Evolutionary conservation across 768 basidiomycete species (phyloP).

Genomic region (Rhodotorula babjevae): DNA sequence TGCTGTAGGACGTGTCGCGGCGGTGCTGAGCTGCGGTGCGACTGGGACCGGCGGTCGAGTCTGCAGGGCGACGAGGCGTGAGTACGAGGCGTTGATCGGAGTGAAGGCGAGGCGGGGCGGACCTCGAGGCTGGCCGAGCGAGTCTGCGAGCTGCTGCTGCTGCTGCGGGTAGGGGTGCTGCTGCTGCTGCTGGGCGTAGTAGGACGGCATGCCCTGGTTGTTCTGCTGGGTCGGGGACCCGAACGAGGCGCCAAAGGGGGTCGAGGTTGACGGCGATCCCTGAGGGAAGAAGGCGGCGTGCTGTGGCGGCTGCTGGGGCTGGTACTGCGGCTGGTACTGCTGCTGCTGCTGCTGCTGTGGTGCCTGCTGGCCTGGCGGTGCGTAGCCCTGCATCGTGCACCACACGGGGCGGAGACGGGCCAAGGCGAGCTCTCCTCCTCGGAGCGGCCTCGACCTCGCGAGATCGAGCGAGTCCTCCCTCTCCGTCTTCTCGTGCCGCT

Average conservation of each 20-base stretch:
- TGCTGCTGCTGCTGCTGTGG: not conserved
- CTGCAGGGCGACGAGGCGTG: too few species aligned
- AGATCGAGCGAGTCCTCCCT: too few species aligned
- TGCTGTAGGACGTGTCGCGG: not conserved
- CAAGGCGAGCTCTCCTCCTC: too few species aligned
- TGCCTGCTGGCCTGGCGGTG: too few species aligned
- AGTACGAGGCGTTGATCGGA: too few species aligned
- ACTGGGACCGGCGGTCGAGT: not conserved
- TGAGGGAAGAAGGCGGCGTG: constrained; percentile 1
- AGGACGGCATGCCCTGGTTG: not conserved
- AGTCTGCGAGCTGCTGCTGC: not conserved
- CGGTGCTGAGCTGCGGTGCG: not conserved
- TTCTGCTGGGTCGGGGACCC: too few species aligned
- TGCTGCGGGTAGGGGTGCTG: not conserved
- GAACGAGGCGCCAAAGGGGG: not conserved
- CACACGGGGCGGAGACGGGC: too few species aligned
- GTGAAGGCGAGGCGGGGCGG: not conserved
- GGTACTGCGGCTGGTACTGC: not conserved
- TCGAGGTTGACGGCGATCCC: not conserved
- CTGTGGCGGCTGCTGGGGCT: not conserved
- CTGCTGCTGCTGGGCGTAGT: not conserved
- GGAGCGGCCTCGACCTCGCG: too few species aligned
- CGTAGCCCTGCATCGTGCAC: not conserved
- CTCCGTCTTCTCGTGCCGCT: too few species aligned
- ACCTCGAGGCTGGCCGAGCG: not conserved